Percentiles rank a stretch among this genome's conserved stretches.
Conservation (phyloP, 345 rosid species). For the Hibiscus mutabilis region DNA sequence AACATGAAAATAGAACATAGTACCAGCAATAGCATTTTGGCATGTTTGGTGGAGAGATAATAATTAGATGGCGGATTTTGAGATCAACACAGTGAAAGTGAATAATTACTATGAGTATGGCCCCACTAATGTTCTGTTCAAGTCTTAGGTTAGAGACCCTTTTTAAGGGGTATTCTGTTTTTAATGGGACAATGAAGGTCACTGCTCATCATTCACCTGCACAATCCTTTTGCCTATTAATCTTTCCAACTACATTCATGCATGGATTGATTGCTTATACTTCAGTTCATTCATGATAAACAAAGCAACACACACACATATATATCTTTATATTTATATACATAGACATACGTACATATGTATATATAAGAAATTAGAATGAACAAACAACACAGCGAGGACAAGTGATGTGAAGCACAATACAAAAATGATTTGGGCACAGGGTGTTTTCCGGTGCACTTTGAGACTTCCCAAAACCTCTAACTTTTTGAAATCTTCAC, state of each 20-base stretch:
- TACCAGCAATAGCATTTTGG: too few species aligned
- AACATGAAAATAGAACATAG: not conserved
- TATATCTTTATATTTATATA: not conserved
- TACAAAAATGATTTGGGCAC: constrained; percentile 64
- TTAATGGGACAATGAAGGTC: constrained; percentile 2
- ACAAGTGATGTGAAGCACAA: constrained; percentile 38
- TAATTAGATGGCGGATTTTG: not conserved
- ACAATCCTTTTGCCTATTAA: constrained; percentile 4
- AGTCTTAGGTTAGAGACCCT: constrained; percentile 10
- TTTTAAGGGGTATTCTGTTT: not conserved
- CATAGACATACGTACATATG: not conserved
- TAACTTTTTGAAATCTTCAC: constrained; percentile 24
- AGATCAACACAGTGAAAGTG: not conserved
- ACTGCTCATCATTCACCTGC: constrained; percentile 13
- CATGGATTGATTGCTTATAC: constrained; percentile 5
- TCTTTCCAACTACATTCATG: not conserved
- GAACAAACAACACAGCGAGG: constrained; percentile 20
- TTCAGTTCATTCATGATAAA: constrained; percentile 13
- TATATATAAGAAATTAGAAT: constrained; percentile 7
- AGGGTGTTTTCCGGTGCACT: constrained; percentile 24
- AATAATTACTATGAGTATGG: not conserved
- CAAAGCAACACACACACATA: not conserved
- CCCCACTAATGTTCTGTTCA: constrained; percentile 9
- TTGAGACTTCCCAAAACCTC: constrained; percentile 12
- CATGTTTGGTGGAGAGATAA: not conserved